phyloP scores from a whole-genome alignment of 257 asterid genomes.

The Mentha longifolia region DNA sequence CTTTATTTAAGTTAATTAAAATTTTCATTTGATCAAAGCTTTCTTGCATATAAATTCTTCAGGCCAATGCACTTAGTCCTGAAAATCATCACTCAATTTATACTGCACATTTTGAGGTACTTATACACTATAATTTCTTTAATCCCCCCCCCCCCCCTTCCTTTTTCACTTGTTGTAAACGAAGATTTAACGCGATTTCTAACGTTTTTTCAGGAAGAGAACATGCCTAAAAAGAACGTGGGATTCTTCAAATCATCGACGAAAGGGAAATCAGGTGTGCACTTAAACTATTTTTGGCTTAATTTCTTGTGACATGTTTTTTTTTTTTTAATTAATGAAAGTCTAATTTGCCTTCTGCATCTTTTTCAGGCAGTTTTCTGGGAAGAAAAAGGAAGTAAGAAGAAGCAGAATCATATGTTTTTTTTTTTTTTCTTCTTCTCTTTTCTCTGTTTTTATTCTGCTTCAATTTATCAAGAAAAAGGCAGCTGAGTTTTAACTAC shows the following conservation, averaged over 20 bases:
- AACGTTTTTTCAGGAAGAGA: conserved; percentile 51
- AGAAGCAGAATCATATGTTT: conserved; percentile 34
- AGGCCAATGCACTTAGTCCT: conserved; percentile 55
- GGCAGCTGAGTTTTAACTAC: conserved; percentile 41
- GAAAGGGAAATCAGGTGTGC: conserved; percentile 52
- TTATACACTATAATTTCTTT: background rate
- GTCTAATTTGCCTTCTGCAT: conserved; percentile 11
- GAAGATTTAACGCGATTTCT: conserved; percentile 18
- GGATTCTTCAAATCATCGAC: conserved; percentile 54
- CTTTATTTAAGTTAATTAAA: background rate
- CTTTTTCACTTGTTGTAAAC: background rate
- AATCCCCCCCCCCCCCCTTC: background rate
- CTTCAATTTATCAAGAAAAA: conserved; percentile 43
- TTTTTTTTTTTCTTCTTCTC: conserved; percentile 3
- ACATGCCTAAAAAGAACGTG: conserved; percentile 47
- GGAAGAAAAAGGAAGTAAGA: conserved; percentile 61
- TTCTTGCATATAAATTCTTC: conserved; percentile 19
- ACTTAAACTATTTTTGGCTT: background rate
- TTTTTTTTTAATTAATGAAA: background rate
- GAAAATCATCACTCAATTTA: conserved; percentile 41
- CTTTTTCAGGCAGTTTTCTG: conserved; percentile 52
- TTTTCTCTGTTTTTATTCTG: conserved; percentile 37
- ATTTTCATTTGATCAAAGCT: background rate
- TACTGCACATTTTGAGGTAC: conserved; percentile 55
- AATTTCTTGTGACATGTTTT: background rate